Evolutionary conservation across 2,329 filamentous ascomycete species (phyloP).

Genomic region (Colletotrichum melonis): DNA sequence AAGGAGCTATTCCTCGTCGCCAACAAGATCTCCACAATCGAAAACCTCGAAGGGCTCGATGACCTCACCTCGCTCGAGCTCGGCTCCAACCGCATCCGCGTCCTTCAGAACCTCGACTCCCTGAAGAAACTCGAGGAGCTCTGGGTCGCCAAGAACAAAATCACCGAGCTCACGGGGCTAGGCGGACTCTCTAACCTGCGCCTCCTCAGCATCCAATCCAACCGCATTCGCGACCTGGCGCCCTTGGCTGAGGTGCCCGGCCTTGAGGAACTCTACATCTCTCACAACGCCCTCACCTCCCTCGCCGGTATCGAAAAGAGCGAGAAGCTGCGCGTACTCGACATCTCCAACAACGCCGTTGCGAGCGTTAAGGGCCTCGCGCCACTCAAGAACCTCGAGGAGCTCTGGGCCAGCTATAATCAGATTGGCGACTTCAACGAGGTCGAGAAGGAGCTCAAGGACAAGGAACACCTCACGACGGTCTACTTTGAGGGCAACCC

Average conservation of each 20-base stretch:
- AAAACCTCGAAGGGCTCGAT: conserved; percentile 80
- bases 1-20: conserved; percentile 92
- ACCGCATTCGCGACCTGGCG: conserved; percentile 83
- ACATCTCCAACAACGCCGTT: conserved; percentile 91
- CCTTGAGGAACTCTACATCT: conserved; percentile 94
- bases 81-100: conserved; percentile 89
- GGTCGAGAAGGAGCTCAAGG: conserved; percentile 79
- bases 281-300: conserved; percentile 88
- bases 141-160: conserved; percentile 98
- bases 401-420: conserved; percentile 96
- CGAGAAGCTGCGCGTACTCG: conserved; percentile 78
- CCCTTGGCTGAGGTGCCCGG: conserved; percentile 79
- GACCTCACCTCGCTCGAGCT: conserved; percentile 88
- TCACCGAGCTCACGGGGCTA: conserved; percentile 83
- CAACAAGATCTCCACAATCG: conserved; percentile 91
- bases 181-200: conserved; percentile 81
- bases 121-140: conserved; percentile 85
- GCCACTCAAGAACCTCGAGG: conserved; percentile 78
- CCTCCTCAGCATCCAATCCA: conserved; percentile 94
- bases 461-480: conserved; percentile 84
- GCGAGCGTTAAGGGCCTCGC: conserved; percentile 78
- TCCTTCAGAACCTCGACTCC: conserved; percentile 86
- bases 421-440: conserved; percentile 83
- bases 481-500: conserved; percentile 98
- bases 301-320: conserved; percentile 79